These are phyloP conservation scores for Mycena amicta DNA, from an alignment of 768 basidiomycete genomes.

Conservation along the genomic window DNA sequence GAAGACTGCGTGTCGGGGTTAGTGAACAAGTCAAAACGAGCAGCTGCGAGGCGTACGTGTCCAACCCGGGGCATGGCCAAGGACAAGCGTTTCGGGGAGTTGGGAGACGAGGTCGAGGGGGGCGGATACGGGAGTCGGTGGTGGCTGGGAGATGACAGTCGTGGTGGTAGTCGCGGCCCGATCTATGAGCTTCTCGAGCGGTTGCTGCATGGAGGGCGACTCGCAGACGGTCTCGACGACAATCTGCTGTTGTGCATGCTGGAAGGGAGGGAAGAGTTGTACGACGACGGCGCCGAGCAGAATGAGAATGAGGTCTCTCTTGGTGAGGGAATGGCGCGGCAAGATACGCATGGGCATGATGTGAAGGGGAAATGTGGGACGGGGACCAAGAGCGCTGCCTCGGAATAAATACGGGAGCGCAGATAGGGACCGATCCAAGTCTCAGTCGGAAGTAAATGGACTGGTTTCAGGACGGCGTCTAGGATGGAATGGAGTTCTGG, in stretches of 20 bases:
- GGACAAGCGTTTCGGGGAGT: not conserved
- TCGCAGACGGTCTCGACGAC: conserved; percentile 1
- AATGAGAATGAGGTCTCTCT: not conserved
- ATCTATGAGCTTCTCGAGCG: not conserved
- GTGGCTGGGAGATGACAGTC: too few species aligned
- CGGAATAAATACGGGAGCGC: not conserved
- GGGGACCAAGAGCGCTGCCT: not conserved
- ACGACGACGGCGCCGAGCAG: not conserved
- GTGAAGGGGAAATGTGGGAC: not conserved
- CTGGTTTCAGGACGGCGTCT: too few species aligned
- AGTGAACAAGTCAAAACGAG: not conserved
- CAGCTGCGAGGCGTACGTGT: not conserved
- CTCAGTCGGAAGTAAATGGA: too few species aligned
- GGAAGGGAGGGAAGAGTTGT: not conserved
- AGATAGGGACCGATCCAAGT: not conserved
- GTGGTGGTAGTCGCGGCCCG: not conserved
- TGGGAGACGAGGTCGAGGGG: not conserved
- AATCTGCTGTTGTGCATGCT: not conserved
- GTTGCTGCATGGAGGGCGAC: not conserved
- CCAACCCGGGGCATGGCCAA: conserved; percentile 5
- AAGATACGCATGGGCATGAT: not conserved
- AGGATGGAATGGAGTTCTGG: too few species aligned
- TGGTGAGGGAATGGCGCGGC: not conserved
- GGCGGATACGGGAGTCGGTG: not conserved
- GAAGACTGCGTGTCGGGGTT: conserved; percentile 36